Evolutionary conservation across 345 rosid species (phyloP), one percentile per base, ranked within the genome.

Genomic region (Cardamine resedifolia): DNA sequence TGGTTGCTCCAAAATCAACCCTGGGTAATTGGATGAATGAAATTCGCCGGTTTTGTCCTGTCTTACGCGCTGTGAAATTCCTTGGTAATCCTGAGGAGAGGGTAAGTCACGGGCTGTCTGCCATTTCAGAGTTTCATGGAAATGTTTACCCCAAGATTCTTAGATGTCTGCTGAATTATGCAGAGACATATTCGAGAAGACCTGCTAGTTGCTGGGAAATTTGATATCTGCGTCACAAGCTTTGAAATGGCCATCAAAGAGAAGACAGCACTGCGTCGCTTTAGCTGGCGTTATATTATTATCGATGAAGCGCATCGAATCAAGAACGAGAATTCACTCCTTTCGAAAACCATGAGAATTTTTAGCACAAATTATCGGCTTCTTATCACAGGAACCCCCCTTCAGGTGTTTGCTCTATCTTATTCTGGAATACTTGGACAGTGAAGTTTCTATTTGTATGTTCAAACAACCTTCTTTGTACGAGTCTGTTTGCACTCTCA

Each of bases 1-100:
- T 96, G 20, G 98, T 96, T 82, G 97, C 99, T 68, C 99, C 99
- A 65, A 96, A 96, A 82, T 96, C 99, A 78, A 92, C 99, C 26
- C 97, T 92, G 80, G 99, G 98, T 64, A 96, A 96, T 76, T 96
- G 98, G 99, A 92, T 96, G 98, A 96, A 92, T 70, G 99, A 96
- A 83, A 96, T 96, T 74, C 90, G 86, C 28, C 90, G 98, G 19
- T 96, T 96, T 77, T 92, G 99, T 77, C 99, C 98, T n/a, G 51
- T 83, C 58, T 62, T 96, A 56, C 99, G 97, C 23, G 91, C 98
- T 66, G 90, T 96, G 19, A 96, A 96, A 70, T 96, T 96, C 76
- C 97, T 96, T 64, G 99, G 98, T 45, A 92, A 96, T 82, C 99
- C 98, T 55, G 99, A 96, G 53, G 99, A 96, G 75, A 84, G 99